Evolutionary conservation across 441 rosid species (phyloP).

Genomic region (Rhodomyrtus psidioides): DNA sequence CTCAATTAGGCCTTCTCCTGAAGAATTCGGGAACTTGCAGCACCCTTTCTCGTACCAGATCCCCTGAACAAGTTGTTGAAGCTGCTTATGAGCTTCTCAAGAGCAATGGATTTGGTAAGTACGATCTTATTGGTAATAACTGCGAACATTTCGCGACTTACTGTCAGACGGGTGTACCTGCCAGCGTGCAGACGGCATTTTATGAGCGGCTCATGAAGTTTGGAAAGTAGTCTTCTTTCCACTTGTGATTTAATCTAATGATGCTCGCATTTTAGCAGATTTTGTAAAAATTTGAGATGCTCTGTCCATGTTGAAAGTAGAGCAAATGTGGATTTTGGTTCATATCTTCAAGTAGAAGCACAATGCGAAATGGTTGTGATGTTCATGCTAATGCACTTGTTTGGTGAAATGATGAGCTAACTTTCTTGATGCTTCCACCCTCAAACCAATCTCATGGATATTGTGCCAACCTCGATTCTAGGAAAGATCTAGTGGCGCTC

Average conservation of each 20-base stretch:
- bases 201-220: not conserved
- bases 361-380: not conserved
- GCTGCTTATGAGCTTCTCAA: not conserved
- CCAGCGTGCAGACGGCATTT: not conserved
- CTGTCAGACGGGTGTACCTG: not conserved
- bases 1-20: fast-evolving
- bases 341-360: not conserved
- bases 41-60: not conserved
- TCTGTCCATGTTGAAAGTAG: not conserved
- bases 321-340: not conserved
- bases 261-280: not conserved
- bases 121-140: not conserved
- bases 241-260: not conserved
- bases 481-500: not conserved
- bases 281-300: not conserved
- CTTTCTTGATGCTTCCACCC: not conserved
- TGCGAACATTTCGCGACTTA: not conserved
- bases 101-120: not conserved
- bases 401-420: not conserved
- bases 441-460: not conserved
- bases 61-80: not conserved
- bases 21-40: not conserved
- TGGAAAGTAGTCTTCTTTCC: not conserved
- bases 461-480: not conserved
- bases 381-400: not conserved